These are phyloP conservation scores for Hsuehochloa calcarea DNA, from an alignment of 176 grass and related monocot species.

Conservation along the genomic window DNA sequence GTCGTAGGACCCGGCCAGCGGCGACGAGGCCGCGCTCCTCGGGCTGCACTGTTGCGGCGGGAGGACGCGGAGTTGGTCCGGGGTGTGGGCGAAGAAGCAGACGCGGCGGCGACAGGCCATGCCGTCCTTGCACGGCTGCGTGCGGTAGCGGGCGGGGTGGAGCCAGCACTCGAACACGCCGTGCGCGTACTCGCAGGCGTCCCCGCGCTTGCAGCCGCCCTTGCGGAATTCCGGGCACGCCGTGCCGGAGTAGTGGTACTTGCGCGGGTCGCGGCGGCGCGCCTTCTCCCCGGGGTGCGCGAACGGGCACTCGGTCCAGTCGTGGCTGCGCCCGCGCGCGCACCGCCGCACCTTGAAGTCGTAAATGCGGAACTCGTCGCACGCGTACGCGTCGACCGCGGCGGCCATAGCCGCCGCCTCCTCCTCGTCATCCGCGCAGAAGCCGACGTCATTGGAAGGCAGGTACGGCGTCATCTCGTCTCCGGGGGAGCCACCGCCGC, in stretches of 20 bases:
- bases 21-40: not conserved
- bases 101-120: constrained; percentile 78
- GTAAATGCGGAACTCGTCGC: constrained; percentile 98
- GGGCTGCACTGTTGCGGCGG: constrained; percentile 67
- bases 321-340: constrained; percentile 66
- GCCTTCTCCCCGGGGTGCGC: constrained; percentile 96
- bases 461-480: constrained; percentile 59
- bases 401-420: constrained; percentile 30
- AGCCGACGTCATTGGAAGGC: constrained; percentile 32
- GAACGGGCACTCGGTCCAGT: constrained; percentile 99
- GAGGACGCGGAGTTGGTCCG: constrained; percentile 74
- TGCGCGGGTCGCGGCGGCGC: constrained; percentile 75
- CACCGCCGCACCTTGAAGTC: constrained; percentile 97
- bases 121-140: constrained; percentile 96
- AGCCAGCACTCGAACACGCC: constrained; percentile 99
- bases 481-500: not conserved
- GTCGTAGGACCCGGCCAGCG: constrained; percentile 63
- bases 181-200: constrained; percentile 88
- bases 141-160: constrained; percentile 88
- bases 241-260: constrained; percentile 89
- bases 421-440: constrained; percentile 10
- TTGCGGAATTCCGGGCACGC: constrained; percentile 95
- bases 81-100: constrained; percentile 95
- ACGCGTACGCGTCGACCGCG: constrained; percentile 55
- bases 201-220: constrained; percentile 84